phyloP scores from a whole-genome alignment of 257 asterid genomes.

The Handroanthus guayacan region DNA sequence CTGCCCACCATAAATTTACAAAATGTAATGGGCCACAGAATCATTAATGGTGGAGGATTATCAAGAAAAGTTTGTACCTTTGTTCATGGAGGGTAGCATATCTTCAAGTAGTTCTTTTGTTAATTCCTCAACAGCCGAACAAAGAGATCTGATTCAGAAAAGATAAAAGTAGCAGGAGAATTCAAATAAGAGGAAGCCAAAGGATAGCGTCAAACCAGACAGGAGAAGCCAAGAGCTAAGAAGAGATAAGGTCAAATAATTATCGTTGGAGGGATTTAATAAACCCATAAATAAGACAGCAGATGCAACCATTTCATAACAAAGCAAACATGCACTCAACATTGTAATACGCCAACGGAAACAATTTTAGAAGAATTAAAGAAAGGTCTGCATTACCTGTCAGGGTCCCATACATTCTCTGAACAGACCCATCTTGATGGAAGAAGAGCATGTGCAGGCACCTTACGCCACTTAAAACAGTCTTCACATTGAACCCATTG shows the following conservation, averaged over 20 bases:
- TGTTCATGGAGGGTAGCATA: slow-evolving; percentile 52
- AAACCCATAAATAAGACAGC: slow-evolving; percentile 7
- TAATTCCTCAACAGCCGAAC: slow-evolving; percentile 78
- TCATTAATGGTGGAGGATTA: neutral
- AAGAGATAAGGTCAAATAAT: neutral
- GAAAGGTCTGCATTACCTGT: slow-evolving; percentile 56
- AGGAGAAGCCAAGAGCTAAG: neutral
- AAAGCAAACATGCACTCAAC: neutral
- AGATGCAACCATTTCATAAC: slow-evolving; percentile 6
- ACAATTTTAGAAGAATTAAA: slow-evolving; percentile 14
- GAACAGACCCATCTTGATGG: slow-evolving; percentile 85
- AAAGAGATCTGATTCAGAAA: slow-evolving; percentile 60
- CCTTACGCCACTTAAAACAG: slow-evolving; percentile 93
- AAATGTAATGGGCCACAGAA: neutral
- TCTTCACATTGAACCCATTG: slow-evolving; percentile 96
- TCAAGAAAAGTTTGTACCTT: slow-evolving; percentile 46
- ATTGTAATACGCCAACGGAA: neutral
- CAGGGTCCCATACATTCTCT: slow-evolving; percentile 68
- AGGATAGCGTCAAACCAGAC: neutral
- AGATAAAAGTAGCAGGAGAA: neutral
- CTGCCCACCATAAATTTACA: slow-evolving; percentile 46
- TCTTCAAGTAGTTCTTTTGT: slow-evolving; percentile 62
- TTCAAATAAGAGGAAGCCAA: slow-evolving; percentile 1
- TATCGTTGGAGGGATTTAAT: neutral
- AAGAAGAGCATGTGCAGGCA: slow-evolving; percentile 75